Base-by-base conservation (phyloP, 352 stramenopile genomes). In the Pythium biforme region DNA sequence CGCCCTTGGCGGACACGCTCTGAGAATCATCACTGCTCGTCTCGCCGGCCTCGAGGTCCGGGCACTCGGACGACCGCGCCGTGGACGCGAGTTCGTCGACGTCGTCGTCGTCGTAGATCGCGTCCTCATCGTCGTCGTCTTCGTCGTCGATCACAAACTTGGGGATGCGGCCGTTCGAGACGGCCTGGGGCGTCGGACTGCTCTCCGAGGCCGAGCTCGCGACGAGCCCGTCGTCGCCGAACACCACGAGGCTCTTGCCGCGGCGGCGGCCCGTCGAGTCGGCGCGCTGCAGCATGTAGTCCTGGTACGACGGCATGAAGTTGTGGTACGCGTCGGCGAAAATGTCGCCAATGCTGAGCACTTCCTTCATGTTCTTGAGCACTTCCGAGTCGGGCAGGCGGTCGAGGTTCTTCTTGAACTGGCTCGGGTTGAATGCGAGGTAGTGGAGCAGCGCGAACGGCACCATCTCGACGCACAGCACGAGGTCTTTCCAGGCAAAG, bases 381-480 rank as follows among this genome's bases (percentile, higher is more conserved):
- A 94, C 83, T 20, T 92, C 79, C 31, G 83, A 90, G 57, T 94
- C 83, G 3, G 81, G 79, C 10, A 92, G 55, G 0, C 73, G 73
- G 55, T 89, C 80, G 45, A 90, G 64, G 47, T 89, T 91, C 55
- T 83, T 87, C 63, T 88, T 88, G 50, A 96, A 96, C 51, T 96
- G 82, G 59, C 58, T 86, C 43, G 82, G 76, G 64, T 88, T 87
- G 66, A 96, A 96, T 17, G 86, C 89, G 15, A 90, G 17, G 26
- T 86, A 73, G 63, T 94, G 86, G 29, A 95, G 58, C 11, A 92
- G 46, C 7, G 85, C 78, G 55, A 96, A 95, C 3, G 84, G 69
- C 20, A 96, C 86, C 86, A 97, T 96, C 69, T 97, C 90, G 34
- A 94, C 56, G 54, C 86, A 96, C 41, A 97, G 68, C 27, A 97